Evolutionary conservation across 441 rosid species (phyloP), one percentile per base, ranked within the genome.

Genomic region (Macaranga tanarius): DNA sequence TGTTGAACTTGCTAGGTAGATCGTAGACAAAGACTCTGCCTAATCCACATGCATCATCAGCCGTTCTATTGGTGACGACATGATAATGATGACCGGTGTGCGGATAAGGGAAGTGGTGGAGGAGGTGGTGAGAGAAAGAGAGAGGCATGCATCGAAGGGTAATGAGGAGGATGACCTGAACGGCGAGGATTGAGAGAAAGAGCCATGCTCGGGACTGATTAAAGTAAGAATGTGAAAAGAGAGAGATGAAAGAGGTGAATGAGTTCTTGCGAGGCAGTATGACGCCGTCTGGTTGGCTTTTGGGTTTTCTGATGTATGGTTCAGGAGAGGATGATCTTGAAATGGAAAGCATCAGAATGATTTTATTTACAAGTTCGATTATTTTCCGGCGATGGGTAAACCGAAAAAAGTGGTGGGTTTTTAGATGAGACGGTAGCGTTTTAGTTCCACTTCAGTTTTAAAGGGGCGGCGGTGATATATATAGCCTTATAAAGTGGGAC

Each of bases 11-110:
- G n/a, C 78, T 76, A 17, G 98, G 97, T 58, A 94, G 73, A 3
- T 87, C 85, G 84, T 94, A 94, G n/a, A 94, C 97, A 74, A 76
- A 94, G 26, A 94, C 80, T 70, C 82, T 84, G 7, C 96, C 97
- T 34, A 73, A 75, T 8, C 74, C 73, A 77, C 98, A 91, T 68
- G 73, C 71, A 15, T 73, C 81, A 0, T 74, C 31, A 15, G 57
- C 72, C 65, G 61, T 26, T 58, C 59, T 15, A 9, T 38, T 59
- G 74, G 62, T 8, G 61, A 73, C 16, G 8, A 76, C 48, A 67
- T 57, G 51, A 31, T n/a, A 34, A 57, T 19, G 72, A 76, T 51
- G 79, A 65, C 72, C 34, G 45, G 70, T 69, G 42, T 34, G 58
- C 11, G 67, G 34, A 2, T 86, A 79, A 62, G 83, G 85, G 73